Evolutionary conservation across 2,329 filamentous ascomycete species (phyloP), one percentile per base, ranked within the genome.

Genomic region (Fusarium bactridioides): DNA sequence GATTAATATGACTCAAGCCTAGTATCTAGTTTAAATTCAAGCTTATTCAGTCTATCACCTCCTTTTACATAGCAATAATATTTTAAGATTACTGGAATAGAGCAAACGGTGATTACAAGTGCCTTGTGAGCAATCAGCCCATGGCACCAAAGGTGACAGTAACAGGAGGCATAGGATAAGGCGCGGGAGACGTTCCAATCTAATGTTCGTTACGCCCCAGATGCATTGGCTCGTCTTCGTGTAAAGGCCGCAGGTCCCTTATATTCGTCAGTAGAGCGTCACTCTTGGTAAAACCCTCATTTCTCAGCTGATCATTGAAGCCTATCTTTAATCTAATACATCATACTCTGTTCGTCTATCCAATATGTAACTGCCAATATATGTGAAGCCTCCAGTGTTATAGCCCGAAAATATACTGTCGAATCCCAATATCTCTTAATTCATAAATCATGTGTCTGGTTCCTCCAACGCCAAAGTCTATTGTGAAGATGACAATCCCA

Each of bases 121-220:
- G 15, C n/a, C 13, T 7, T 23, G 7, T 23, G n/a, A 10, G 10
- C 10, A 23, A 11, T 43, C 15, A 4, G 5, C 40, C n/a, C 16
- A 10, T 23, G 13, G 8, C n/a, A 16, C n/a, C 13, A 10, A 23
- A 4, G 7, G 9, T 11, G n/a, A 7, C n/a, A 43, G 10, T 19
- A 7, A 21, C 25, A 8, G 12, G 43, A 27, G 25, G 19, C 9
- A 18, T 0, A 7, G 10, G 21, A 4, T 6, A 29, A 31, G 0
- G 2, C 21, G 10, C 21, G 1, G 6, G 7, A 21, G 19, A 10
- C 1, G 19, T 0, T 21, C 44, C 3, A 1, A n/a, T 29, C 13
- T 3, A n/a, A 16, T 16, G 3, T 21, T 10, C 0, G 9, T 15
- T 11, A 13, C 1, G 12, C 19, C 25, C 19, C 19, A 7, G 31